Evolutionary conservation across 2,329 filamentous ascomycete genomes (phyloP), one percentile per base, ranked within the genome.

Genomic region (Nemania sp.): DNA sequence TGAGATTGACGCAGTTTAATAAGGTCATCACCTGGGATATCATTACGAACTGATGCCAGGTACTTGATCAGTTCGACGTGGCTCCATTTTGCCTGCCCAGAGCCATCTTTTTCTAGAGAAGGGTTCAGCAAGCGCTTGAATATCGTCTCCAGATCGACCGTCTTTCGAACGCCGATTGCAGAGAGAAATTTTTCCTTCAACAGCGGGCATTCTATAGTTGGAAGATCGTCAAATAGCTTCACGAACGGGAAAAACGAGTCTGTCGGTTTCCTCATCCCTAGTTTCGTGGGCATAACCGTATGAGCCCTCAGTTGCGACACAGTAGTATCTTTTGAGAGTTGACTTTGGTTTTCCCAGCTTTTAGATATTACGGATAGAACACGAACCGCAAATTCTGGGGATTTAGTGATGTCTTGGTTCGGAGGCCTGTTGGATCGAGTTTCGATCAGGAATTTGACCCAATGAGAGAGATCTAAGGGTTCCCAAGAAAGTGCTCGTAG

Each of bases 41-140:
- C 95, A 54, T 90, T 86, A 62, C 86, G 87, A 29, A 99, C 95
- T 9, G 93, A 96, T 11, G 94, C 87, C 45, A 99, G 84, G 69
- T 99, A 99, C 69, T 92, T 94, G 75, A 99, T 92, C 25, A 99
- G 81, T 73, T 99, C 94, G 62, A 97, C 87, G 72, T 98, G 94
- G 59, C 92, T 97, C 91, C 91, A 97, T 74, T 88, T 87, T 62
- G 82, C 83, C 20, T 79, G 77, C 20, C 79, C 80, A 39, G 76
- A 77, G 25, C 83, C 82, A n/a, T 80, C 79, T 10, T 74, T 75
- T 13, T 82, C 78, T 0, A 79, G 71, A 0, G 86, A 80, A 15
- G 83, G 82, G 53, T 84, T 87, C 67, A 97, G 83, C 45, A 99
- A 82, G 46, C 94, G 85, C 21, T 90, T 90, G 70, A 99, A 98